A percentile compares a stretch with the other conserved stretches of the same genome.
These are phyloP conservation scores for Cryphonectria japonica DNA, from an alignment of 2,329 filamentous ascomycete species.

Conservation along the genomic window DNA sequence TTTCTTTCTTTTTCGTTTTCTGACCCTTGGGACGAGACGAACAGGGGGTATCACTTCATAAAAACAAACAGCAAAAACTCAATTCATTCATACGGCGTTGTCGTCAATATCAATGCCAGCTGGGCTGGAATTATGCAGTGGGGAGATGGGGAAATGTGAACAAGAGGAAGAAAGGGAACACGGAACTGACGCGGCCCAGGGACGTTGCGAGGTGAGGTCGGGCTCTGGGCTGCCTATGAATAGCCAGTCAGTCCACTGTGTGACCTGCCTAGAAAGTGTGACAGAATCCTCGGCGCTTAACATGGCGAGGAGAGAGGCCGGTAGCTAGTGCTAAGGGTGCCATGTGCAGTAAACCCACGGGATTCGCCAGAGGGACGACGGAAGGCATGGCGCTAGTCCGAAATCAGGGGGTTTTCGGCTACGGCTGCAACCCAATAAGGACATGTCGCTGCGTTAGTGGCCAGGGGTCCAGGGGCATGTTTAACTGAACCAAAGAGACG, in stretches of 20 bases:
- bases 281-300: constrained; percentile 29
- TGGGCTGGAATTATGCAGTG: constrained; percentile 6
- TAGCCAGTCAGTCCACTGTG: constrained; percentile 16
- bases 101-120: constrained; percentile 9
- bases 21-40: background rate
- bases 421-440: constrained; percentile 26
- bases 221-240: constrained; percentile 20
- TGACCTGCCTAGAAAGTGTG: constrained; percentile 26
- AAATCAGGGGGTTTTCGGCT: constrained; percentile 14
- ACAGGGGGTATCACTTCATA: constrained; percentile 13
- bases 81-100: constrained; percentile 7
- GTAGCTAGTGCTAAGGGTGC: constrained; percentile 25
- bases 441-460: background rate
- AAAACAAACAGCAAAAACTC: background rate
- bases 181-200: constrained; percentile 7
- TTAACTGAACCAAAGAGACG: constrained; percentile 10
- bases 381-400: constrained; percentile 16
- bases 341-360: constrained; percentile 16
- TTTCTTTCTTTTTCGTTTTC: background rate
- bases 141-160: background rate
- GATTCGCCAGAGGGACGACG: constrained; percentile 24
- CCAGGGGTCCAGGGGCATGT: constrained; percentile 12
- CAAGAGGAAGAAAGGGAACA: constrained; percentile 3
- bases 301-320: constrained; percentile 26
- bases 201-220: constrained; percentile 16